These are phyloP conservation scores for Psophocarpus tetragonolobus DNA, from an alignment of 306 rosid species.

Conservation along the genomic window DNA sequence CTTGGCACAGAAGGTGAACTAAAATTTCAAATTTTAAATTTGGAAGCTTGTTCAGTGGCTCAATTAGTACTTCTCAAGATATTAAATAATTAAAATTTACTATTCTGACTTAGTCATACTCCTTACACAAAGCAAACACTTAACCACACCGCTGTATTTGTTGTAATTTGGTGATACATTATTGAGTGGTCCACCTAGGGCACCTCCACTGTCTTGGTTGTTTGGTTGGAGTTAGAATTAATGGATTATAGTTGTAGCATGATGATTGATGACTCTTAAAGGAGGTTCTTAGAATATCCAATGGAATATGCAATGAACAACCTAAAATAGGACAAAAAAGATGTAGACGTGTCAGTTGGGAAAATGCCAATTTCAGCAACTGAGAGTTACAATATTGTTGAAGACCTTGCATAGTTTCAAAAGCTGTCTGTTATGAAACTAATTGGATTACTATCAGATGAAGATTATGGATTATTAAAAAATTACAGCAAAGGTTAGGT, in stretches of 20 bases:
- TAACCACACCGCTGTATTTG: neutral
- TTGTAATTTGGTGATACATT: neutral
- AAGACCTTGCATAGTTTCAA: neutral
- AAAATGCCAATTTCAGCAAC: slow-evolving; percentile 28
- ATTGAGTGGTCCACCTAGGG: slow-evolving; percentile 35
- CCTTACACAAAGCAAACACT: neutral
- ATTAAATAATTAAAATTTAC: neutral
- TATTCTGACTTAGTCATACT: neutral
- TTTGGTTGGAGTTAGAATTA: slow-evolving; percentile 7
- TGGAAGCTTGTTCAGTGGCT: neutral
- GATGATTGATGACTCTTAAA: neutral
- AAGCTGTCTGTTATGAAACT: neutral
- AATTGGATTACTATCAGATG: neutral
- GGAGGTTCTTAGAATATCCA: slow-evolving; percentile 40
- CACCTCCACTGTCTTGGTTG: slow-evolving; percentile 18
- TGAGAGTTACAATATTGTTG: slow-evolving; percentile 6
- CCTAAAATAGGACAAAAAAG: slow-evolving; percentile 19
- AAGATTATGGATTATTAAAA: slow-evolving; percentile 23
- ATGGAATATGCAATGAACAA: slow-evolving; percentile 37
- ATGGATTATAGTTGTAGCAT: slow-evolving; percentile 1
- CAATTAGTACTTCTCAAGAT: neutral
- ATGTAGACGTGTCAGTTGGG: slow-evolving; percentile 21
- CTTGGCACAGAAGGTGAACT: slow-evolving; percentile 19
- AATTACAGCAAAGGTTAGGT: neutral
- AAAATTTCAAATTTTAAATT: slow-evolving; percentile 22